Evolutionary conservation across 1,139 yeast genomes (phyloP), one percentile per base, ranked within the genome.

Genomic region (Geotrichum citri-aurantii): DNA sequence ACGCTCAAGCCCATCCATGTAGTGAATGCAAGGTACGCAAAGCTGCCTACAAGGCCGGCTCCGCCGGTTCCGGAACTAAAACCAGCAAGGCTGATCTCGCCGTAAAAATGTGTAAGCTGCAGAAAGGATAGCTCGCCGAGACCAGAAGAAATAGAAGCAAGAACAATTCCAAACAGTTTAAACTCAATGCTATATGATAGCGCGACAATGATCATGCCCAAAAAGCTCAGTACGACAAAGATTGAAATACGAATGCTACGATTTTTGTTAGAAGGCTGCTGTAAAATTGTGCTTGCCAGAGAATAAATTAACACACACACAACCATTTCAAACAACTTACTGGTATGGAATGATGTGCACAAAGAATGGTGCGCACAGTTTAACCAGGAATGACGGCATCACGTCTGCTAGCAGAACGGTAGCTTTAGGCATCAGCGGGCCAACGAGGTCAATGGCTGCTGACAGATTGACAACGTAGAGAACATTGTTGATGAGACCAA

Each of bases 11-110:
- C 72, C 17, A 83, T 56, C 71, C 84, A 75, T 0, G 88, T 81
- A 0, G 90, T 85, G 62, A 83, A 60, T 0, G 80, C 65, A 72
- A 85, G 65, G 64, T 78, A 85, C 7, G 77, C 68, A 53, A 82
- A 82, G 31, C 95, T 85, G 0, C 98, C 99, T 23, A 83, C 80
- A 2, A 92, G 72, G 0, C 98, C 98, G 0, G 99, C 98, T 12
- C 90, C 95, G 0, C 98, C 98, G 0, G 98, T 93, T 0, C 99
- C 99, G 14, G 91, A 81, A 44, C 96, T 87, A 81, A 95, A 93
- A 0, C 96, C 97, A 54, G 88, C 84, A 52, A 93, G 77, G 2
- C 96, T 79, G 21, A 73, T 69, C 40, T 79, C 79, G 21, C 77
- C 77, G 63, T 75, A 75, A 58, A 67, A 73, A 69, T 90, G 96